These are phyloP conservation scores for Xylariaceae sp. DNA, from an alignment of 2,329 filamentous ascomycete genomes.

Conservation along the genomic window DNA sequence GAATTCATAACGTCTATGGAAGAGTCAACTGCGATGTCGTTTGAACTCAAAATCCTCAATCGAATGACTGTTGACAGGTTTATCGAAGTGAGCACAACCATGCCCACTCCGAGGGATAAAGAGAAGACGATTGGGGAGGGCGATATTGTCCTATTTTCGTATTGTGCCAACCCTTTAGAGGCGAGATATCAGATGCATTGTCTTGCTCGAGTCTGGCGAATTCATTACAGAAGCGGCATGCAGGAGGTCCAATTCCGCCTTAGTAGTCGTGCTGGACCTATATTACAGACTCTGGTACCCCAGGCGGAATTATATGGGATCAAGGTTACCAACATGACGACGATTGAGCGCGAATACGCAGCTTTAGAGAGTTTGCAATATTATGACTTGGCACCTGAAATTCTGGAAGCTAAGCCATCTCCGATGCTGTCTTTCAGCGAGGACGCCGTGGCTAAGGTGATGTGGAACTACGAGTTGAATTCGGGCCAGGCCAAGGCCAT, in stretches of 20 bases:
- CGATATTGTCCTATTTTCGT: conserved; percentile 83
- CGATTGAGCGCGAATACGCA: conserved; percentile 91
- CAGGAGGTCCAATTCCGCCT: conserved; percentile 84
- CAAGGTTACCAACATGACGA: conserved; percentile 88
- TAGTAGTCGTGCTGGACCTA: conserved; percentile 58
- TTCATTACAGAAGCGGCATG: conserved; percentile 71
- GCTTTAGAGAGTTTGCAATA: conserved; percentile 86
- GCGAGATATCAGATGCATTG: conserved; percentile 67
- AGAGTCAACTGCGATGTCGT: conserved; percentile 72
- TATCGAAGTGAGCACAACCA: conserved; percentile 80
- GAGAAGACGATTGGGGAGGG: conserved; percentile 73
- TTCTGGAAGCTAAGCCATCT: conserved; percentile 82
- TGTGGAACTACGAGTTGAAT: conserved; percentile 78
- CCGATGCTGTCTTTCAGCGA: conserved; percentile 78
- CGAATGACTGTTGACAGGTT: conserved; percentile 89
- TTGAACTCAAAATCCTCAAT: conserved; percentile 82
- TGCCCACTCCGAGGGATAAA: conserved; percentile 64
- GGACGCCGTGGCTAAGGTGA: conserved; percentile 61
- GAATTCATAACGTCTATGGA: conserved; percentile 86
- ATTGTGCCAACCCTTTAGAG: conserved; percentile 62
- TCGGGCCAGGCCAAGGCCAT: conserved; percentile 86
- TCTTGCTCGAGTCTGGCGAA: conserved; percentile 75
- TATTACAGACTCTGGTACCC: conserved; percentile 59
- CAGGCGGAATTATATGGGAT: conserved; percentile 65
- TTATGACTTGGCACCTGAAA: conserved; percentile 92